Conservation (phyloP, 1,284 basidiomycete species). For the Meira miltonrushii region DNA sequence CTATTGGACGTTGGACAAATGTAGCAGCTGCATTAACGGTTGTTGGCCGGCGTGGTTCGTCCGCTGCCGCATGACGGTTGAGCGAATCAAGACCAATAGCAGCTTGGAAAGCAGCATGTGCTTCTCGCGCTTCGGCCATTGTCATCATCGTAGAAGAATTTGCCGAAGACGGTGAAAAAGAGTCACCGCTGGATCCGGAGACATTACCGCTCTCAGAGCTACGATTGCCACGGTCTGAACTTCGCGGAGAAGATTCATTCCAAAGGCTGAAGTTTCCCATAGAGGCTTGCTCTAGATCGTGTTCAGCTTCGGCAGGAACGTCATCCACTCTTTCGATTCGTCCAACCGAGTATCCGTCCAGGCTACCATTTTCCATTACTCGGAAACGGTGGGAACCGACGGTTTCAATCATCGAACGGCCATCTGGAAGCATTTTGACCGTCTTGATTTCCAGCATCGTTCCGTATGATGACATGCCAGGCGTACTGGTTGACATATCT, state of each 20-base stretch:
- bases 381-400: constrained; percentile 78
- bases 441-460: constrained; percentile 85
- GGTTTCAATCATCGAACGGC: constrained; percentile 81
- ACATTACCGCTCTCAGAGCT: too few relatives aligned
- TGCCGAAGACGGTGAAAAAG: background rate
- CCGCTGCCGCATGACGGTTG: background rate
- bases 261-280: background rate
- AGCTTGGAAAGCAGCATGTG: constrained; percentile 7
- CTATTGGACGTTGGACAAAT: constrained; percentile 56
- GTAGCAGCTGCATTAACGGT: background rate
- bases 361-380: constrained; percentile 65
- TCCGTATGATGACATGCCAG: constrained; percentile 67
- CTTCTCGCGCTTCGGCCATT: background rate
- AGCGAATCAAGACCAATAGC: constrained; percentile 3
- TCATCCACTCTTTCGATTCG: constrained; percentile 61
- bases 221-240: too few relatives aligned
- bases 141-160: too few relatives aligned
- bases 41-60: constrained; percentile 4
- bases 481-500: constrained; percentile 51
- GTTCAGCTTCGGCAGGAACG: constrained; percentile 24
- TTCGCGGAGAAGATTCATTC: background rate
- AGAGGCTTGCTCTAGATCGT: constrained; percentile 12
- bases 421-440: constrained; percentile 82
- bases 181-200: background rate
- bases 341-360: constrained; percentile 82